A percentile compares a stretch with the other conserved stretches of the same genome.
Conservation (phyloP, 2,329 filamentous ascomycete species). For the Pseudodiploospora longispora region DNA sequence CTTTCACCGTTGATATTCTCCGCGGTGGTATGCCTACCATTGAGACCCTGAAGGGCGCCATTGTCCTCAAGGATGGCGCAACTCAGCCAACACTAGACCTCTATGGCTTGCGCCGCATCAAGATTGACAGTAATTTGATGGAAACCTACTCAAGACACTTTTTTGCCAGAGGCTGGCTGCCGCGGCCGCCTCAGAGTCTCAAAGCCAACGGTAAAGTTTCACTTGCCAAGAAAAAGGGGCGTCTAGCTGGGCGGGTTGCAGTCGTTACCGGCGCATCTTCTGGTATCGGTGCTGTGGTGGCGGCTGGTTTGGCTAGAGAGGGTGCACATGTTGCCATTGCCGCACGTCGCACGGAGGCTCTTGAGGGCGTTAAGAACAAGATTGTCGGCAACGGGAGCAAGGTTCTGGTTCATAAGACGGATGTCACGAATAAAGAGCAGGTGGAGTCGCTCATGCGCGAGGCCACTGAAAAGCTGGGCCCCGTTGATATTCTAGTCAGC, state of each 20-base stretch:
- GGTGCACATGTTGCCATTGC: slow-evolving; percentile 66
- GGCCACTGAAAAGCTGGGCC: slow-evolving; percentile 55
- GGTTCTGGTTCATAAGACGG: slow-evolving; percentile 60
- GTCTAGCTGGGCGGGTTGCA: slow-evolving; percentile 60
- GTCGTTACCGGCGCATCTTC: slow-evolving; percentile 75
- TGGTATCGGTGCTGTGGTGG: slow-evolving; percentile 70
- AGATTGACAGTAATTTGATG: slow-evolving; percentile 61
- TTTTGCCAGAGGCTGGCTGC: slow-evolving; percentile 71
- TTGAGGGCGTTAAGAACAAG: slow-evolving; percentile 58
- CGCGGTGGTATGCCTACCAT: slow-evolving; percentile 72
- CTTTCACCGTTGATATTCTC: slow-evolving; percentile 71
- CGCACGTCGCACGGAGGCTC: slow-evolving; percentile 60
- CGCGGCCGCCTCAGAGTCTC: slow-evolving; percentile 48
- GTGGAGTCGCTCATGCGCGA: slow-evolving; percentile 58
- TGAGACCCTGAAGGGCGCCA: slow-evolving; percentile 62
- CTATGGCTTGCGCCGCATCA: slow-evolving; percentile 53
- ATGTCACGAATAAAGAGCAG: slow-evolving; percentile 59
- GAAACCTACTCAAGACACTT: slow-evolving; percentile 75
- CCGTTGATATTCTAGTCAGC: slow-evolving; percentile 69
- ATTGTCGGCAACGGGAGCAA: slow-evolving; percentile 51
- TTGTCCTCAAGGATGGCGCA: slow-evolving; percentile 62
- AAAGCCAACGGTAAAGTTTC: slow-evolving; percentile 18
- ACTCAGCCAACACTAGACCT: slow-evolving; percentile 52
- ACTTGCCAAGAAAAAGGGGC: slow-evolving; percentile 33
- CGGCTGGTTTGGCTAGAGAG: slow-evolving; percentile 58